Evolutionary conservation across 1,139 yeast species (phyloP).

Genomic region (Groenewaldozyma sp.): DNA sequence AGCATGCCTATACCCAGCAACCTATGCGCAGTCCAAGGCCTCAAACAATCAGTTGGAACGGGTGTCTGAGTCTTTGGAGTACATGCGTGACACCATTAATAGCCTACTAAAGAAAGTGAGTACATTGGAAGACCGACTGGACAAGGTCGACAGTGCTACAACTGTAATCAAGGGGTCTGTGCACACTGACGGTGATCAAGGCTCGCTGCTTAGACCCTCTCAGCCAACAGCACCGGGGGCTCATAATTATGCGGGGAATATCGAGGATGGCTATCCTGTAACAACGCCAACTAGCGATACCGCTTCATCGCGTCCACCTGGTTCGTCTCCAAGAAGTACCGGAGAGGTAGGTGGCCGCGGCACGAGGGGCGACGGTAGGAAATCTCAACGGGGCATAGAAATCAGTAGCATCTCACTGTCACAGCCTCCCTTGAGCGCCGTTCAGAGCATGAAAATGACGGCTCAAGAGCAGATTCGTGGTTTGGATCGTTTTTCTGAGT

Average conservation of each 20-base stretch:
- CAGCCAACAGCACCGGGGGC: no score
- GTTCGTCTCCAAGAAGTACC: no score
- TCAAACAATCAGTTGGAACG: neutral
- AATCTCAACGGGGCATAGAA: neutral
- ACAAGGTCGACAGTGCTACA: neutral
- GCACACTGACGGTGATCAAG: neutral
- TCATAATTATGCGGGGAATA: no score
- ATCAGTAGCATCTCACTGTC: neutral
- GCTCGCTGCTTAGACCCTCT: no score
- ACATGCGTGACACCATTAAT: neutral
- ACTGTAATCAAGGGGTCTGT: neutral
- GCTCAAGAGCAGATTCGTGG: neutral
- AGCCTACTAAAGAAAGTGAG: neutral
- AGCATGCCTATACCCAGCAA: neutral
- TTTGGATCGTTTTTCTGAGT: neutral
- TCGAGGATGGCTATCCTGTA: neutral
- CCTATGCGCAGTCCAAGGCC: neutral
- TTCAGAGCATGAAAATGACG: neutral
- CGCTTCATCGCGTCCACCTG: neutral
- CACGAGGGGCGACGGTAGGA: neutral
- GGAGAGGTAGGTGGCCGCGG: no score
- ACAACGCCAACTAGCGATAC: neutral
- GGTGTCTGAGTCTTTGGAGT: neutral
- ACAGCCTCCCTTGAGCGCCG: neutral
- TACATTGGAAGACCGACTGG: neutral